These are phyloP conservation scores for Trichosporon coremiiforme DNA, from an alignment of 1,284 basidiomycete species.

Conservation along the genomic window DNA sequence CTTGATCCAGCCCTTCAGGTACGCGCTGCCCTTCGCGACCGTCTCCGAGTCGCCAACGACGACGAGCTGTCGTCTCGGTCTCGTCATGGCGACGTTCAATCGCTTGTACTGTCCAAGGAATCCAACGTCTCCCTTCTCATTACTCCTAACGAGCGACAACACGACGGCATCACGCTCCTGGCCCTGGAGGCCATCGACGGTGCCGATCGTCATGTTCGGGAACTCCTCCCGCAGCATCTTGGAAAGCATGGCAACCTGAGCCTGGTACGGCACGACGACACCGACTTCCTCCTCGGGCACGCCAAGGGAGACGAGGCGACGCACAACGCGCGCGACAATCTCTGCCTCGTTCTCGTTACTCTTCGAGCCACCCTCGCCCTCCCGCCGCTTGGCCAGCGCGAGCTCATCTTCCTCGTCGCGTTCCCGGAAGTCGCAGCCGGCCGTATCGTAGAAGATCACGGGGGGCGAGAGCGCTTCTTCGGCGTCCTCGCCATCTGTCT, in stretches of 20 bases:
- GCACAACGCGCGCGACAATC: constrained; percentile 78
- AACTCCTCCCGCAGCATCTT: constrained; percentile 72
- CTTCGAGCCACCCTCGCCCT: constrained; percentile 64
- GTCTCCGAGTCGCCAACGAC: constrained; percentile 89
- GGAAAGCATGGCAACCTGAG: constrained; percentile 79
- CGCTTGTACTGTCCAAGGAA: constrained; percentile 88
- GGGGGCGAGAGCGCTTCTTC: constrained; percentile 73
- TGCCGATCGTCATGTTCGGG: constrained; percentile 78
- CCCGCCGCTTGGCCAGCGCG: constrained; percentile 55
- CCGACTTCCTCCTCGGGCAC: constrained; percentile 76
- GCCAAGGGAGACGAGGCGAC: constrained; percentile 71
- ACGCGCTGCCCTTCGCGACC: constrained; percentile 75
- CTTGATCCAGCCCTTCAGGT: constrained; percentile 81
- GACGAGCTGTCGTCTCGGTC: constrained; percentile 82
- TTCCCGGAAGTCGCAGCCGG: constrained; percentile 89
- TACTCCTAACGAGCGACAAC: constrained; percentile 84
- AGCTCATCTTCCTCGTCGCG: constrained; percentile 56
- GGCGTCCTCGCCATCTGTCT: constrained; percentile 62
- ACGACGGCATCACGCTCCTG: constrained; percentile 76
- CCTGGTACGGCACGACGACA: constrained; percentile 93
- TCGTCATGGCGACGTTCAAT: constrained; percentile 93
- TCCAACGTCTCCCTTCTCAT: constrained; percentile 79
- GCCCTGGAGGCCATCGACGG: constrained; percentile 91
- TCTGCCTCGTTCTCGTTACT: constrained; percentile 91
- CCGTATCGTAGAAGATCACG: constrained; percentile 90